Conservation (phyloP, 2,329 filamentous ascomycete species). For the Byssothecium circinans region DNA sequence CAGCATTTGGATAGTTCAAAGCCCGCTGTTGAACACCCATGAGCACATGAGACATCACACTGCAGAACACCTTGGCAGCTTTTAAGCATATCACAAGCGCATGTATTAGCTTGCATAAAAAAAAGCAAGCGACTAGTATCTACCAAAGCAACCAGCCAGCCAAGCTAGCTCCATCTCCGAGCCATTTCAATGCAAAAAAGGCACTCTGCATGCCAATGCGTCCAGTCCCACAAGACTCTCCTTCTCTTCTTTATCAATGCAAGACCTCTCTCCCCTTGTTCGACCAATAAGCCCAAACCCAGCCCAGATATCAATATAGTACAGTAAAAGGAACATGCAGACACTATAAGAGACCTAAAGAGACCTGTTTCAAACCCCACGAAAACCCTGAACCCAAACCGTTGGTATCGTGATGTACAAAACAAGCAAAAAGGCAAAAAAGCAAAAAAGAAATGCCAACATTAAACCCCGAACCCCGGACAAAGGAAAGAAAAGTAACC, state of each 20-base stretch:
- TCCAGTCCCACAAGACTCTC: not conserved
- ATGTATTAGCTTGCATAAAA: not conserved
- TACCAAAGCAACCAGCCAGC: not conserved
- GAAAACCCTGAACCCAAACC: not conserved
- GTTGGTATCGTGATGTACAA: slow-evolving; percentile 15
- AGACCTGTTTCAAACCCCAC: not conserved
- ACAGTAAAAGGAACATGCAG: slow-evolving; percentile 7
- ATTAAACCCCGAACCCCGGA: not conserved
- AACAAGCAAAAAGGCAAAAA: too few relatives aligned
- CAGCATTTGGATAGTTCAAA: too few relatives aligned
- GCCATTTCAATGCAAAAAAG: not conserved
- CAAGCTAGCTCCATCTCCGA: not conserved
- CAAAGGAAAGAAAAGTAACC: slow-evolving; percentile 3
- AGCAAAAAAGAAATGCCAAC: not conserved
- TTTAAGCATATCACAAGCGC: not conserved
- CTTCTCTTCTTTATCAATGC: not conserved
- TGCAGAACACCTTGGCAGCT: too few relatives aligned
- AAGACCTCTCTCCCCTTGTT: not conserved
- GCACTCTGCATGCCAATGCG: not conserved
- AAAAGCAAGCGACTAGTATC: not conserved
- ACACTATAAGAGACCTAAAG: not conserved
- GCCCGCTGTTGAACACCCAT: too few relatives aligned
- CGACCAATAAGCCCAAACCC: not conserved
- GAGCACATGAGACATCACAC: too few relatives aligned
- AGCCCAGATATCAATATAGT: slow-evolving; percentile 6